These are phyloP conservation scores for Beauveria varroae DNA, from an alignment of 2,329 filamentous ascomycete species.

Conservation along the genomic window DNA sequence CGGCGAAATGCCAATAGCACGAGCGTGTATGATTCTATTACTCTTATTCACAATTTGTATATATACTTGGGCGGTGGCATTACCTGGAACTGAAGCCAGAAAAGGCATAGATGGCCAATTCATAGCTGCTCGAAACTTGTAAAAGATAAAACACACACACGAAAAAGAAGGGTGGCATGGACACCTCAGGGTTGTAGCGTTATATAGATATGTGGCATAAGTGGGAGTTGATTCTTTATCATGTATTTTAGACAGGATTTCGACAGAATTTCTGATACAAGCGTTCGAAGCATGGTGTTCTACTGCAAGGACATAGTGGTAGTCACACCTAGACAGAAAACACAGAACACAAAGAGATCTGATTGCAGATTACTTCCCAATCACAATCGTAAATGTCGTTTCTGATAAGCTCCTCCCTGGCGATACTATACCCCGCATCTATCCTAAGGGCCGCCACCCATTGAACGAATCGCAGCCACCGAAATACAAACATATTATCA, in stretches of 20 bases:
- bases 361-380: no score
- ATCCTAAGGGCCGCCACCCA: neutral
- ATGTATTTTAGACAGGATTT: neutral
- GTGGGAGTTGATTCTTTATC: neutral
- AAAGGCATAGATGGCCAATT: neutral
- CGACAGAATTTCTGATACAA: neutral
- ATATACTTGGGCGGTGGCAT: neutral
- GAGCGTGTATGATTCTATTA: neutral
- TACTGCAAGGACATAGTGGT: no score
- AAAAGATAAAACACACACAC: no score
- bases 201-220: neutral
- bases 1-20: constrained; percentile 6
- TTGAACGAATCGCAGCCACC: constrained; percentile 1
- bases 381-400: neutral
- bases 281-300: neutral
- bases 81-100: neutral
- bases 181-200: neutral
- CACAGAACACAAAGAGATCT: no score
- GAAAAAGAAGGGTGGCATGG: neutral
- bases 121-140: neutral
- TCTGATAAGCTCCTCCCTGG: neutral
- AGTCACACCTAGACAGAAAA: no score
- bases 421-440: neutral
- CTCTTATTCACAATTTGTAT: neutral
- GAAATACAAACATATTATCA: neutral